Percentiles rank a stretch among this genome's conserved stretches.
phyloP scores from a whole-genome alignment of 2,329 filamentous ascomycete species.

The Pseudocercospora crystallina region DNA sequence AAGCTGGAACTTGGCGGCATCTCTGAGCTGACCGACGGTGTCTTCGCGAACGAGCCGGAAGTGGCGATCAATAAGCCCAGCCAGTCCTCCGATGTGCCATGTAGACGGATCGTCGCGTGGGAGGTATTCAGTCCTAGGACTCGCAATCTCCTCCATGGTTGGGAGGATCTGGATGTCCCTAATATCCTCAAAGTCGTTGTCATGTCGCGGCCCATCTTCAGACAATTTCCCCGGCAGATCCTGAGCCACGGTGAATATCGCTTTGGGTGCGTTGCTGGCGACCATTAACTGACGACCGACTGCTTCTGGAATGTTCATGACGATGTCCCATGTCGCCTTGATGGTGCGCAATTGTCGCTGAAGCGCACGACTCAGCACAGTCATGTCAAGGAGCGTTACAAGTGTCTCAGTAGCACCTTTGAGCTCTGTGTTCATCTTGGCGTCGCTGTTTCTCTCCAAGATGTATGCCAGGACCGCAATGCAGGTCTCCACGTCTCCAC shows the following conservation, averaged over 20 bases:
- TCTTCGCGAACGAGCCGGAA: conserved; percentile 72
- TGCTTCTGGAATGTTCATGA: not conserved
- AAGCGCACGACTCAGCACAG: not conserved
- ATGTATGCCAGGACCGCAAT: conserved; percentile 13
- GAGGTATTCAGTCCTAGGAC: conserved; percentile 7
- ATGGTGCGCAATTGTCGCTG: conserved; percentile 12
- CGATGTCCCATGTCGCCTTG: conserved; percentile 5
- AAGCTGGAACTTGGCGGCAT: conserved; percentile 53
- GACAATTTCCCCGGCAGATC: conserved; percentile 36
- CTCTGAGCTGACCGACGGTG: conserved; percentile 65
- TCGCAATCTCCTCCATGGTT: conserved; percentile 57
- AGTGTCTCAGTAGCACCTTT: conserved; percentile 9
- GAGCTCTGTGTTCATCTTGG: conserved; percentile 7
- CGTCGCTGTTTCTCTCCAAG: conserved; percentile 6
- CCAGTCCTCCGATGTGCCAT: conserved; percentile 46
- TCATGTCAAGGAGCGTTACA: not conserved
- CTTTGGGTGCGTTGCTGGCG: not conserved
- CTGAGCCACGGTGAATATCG: conserved; percentile 17
- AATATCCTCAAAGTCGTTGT: conserved; percentile 68
- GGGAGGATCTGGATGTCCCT: conserved; percentile 63
- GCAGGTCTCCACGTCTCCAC: not conserved
- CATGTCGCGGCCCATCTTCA: conserved; percentile 62
- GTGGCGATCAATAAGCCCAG: conserved; percentile 63
- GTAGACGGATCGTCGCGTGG: conserved; percentile 36
- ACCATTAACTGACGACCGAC: no score